These are phyloP conservation scores for Lodderomyces margitis DNA, from an alignment of 1,139 yeast genomes.

Conservation along the genomic window DNA sequence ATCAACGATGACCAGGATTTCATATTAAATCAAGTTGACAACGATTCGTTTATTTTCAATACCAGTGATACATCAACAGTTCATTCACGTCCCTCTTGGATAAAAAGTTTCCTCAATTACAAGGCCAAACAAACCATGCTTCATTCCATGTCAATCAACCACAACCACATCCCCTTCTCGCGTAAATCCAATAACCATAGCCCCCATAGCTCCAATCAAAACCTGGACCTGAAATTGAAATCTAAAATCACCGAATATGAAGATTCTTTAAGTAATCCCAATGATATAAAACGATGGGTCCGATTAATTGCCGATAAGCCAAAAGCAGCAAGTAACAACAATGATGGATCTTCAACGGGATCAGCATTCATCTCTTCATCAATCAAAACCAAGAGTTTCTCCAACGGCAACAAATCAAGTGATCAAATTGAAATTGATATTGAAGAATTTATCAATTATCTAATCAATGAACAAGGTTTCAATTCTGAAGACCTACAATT, in stretches of 20 bases:
- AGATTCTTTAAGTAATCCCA: slow-evolving; percentile 22
- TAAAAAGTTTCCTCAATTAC: slow-evolving; percentile 16
- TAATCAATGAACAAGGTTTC: slow-evolving; percentile 32
- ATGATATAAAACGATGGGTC: slow-evolving; percentile 27
- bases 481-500: slow-evolving; percentile 27
- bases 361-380: not conserved
- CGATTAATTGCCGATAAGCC: slow-evolving; percentile 20
- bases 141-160: slow-evolving; percentile 1
- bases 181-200: slow-evolving; percentile 5
- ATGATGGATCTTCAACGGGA: not conserved
- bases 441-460: slow-evolving; percentile 29
- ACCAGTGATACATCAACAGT: slow-evolving; percentile 7
- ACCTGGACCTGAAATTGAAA: slow-evolving; percentile 7
- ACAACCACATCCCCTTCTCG: no score
- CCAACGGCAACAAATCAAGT: slow-evolving; percentile 8
- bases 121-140: not conserved
- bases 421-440: slow-evolving; percentile 21
- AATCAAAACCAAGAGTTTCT: not conserved
- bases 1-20: slow-evolving; percentile 3
- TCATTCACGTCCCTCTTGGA: slow-evolving; percentile 18
- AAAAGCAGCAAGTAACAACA: slow-evolving; percentile 1
- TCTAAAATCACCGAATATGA: slow-evolving; percentile 25
- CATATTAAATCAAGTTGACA: not conserved
- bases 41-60: not conserved
- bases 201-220: not conserved